Base-by-base conservation (phyloP, 352 stramenopile genomes). In the Globisporangium paddicum region DNA sequence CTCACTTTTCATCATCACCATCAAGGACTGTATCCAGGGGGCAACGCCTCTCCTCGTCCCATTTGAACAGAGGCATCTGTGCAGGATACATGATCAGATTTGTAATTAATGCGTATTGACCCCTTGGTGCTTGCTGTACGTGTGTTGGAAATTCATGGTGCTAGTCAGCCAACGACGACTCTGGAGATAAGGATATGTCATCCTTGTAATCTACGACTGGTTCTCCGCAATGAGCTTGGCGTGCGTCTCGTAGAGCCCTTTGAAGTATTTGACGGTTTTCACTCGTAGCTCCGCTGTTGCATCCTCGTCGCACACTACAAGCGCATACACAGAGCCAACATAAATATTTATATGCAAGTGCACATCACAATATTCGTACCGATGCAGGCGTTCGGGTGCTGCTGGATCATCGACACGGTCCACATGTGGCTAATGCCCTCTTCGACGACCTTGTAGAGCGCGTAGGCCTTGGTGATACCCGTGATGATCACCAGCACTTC, bases 261-360 rank as follows among this genome's bases (percentile, higher is more conserved):
- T 93, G 66, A 96, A 96, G 68, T 96, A 96, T 67, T 96, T 93
- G 63, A 93, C 84, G 0, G 87, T 96, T 80, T 96, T 96, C 45
- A 96, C 87, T 49, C 83, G 82, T 28, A 96, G 79, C 63, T 96
- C 87, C 58, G 89, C 75, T 5, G 87, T 96, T 19, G 87, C 87
- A 51, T 96, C 87, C 63, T 95, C 87, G 51, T 96, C 87, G 59
- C 87, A 96, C 16, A 95, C 87, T 88, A 52, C 3, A 6, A 10
- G 8, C 46, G 21, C 46, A 37, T 44, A 16, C n/a, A 11, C 11
- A 56, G 1, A 19, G 16, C 44, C 23, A 58, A 8, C 25, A 55
- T 6, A 8, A 41, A 34, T 35, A 6, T 42, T 10, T 21, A 21
- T 9, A 50, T 14, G 13, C 23, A 19, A 4, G 5, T 34, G 48